phyloP scores from a whole-genome alignment of 495 filamentous ascomycete species.

The Durotheca rogersii region DNA sequence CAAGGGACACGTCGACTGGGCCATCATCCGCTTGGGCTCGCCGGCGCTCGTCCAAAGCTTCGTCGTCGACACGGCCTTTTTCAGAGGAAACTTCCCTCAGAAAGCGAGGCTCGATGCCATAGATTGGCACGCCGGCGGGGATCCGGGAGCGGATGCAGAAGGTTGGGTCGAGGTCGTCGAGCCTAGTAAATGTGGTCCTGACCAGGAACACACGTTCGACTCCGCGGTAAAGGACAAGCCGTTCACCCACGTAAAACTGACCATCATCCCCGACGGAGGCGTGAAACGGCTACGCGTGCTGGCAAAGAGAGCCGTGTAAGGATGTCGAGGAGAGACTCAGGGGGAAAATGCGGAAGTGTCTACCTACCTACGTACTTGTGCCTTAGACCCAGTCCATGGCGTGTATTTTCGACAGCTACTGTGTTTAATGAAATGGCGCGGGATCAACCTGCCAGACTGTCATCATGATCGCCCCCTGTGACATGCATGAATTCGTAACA shows the following conservation, averaged over 20 bases:
- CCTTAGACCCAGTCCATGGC: no score
- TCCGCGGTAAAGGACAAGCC: slow-evolving; percentile 52
- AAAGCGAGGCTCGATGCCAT: slow-evolving; percentile 70
- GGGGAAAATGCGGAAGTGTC: not conserved
- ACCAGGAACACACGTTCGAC: slow-evolving; percentile 76
- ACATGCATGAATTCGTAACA: no score
- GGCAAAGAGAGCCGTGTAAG: slow-evolving; percentile 60
- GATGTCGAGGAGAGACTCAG: not conserved
- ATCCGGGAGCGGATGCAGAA: slow-evolving; percentile 58
- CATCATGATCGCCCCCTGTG: no score
- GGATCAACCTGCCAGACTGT: no score
- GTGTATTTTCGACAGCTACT: no score
- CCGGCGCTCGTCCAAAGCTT: slow-evolving; percentile 68
- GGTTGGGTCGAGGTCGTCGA: slow-evolving; percentile 70
- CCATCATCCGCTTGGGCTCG: slow-evolving; percentile 73
- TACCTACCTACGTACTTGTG: not conserved
- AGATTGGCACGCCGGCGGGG: slow-evolving; percentile 53
- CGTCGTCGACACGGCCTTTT: slow-evolving; percentile 85
- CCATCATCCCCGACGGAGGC: slow-evolving; percentile 89
- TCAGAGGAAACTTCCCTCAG: slow-evolving; percentile 86
- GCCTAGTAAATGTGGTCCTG: slow-evolving; percentile 69
- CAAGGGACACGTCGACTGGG: slow-evolving; percentile 82
- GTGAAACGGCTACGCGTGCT: slow-evolving; percentile 84
- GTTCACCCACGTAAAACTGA: slow-evolving; percentile 82
- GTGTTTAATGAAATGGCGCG: no score